Evolutionary conservation across 208 protist genomes (phyloP), one percentile per base, ranked within the genome.

Genomic region (Hexamita inflata): DNA sequence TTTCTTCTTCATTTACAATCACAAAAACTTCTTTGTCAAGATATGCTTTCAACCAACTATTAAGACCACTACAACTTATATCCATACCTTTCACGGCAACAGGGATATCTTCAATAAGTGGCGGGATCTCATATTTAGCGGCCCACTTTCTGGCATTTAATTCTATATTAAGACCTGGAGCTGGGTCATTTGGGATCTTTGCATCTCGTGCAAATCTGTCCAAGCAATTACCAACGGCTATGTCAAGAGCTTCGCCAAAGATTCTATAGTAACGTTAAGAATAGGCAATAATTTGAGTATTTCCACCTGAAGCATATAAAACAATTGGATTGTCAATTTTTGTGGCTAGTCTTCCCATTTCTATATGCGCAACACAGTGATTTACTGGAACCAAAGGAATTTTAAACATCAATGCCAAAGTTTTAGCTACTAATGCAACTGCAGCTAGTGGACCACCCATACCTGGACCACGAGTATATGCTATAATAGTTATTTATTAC

Each of bases 221-320:
- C 0, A 98, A 85, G 81, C 91, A 95, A 64, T 88, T 88, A 60
- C 85, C 94, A 49, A 98, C 90, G 0, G 95, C 96, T 77, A 98
- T 98, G 82, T 99, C 96, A 78, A 99, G 97, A 24, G 96, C 98
- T 82, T 99, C 96, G 0, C 95, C 96, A 89, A 98, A 98, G 58
- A 99, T 98, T 41, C 94, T 85, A 83, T 99, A 99, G 38, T 88
- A 85, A 0, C 75, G 60, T 39, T 91, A 77, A 59, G 87, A 84
- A 81, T 93, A 94, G 9, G 91, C 90, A 81, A 96, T 95, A 9
- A 99, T 92, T 81, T 99, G 96, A 26, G 95, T 98, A 81, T 99
- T 99, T 41, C 95, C 95, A 34, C 96, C 96, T 77, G 88, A 94
- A 11, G 98, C 96, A 85, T 99, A 99, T 1, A 99, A 85, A 45